A percentile compares a stretch with the other conserved stretches of the same genome.
Evolutionary conservation across 768 basidiomycete species (phyloP).

Genomic region (Neoboletus subvelutipes): DNA sequence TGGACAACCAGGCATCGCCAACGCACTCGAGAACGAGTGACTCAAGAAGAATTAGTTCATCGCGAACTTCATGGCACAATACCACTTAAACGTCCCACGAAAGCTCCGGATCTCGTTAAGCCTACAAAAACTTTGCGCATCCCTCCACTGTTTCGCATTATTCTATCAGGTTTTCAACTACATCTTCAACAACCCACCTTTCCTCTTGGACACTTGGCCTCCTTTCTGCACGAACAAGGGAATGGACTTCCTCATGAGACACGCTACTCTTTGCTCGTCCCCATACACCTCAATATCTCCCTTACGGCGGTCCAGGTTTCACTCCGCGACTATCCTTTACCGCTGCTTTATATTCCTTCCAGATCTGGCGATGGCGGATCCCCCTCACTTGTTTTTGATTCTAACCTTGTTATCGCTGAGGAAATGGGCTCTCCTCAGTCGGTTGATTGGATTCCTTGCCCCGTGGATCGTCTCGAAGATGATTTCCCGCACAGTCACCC

Average conservation of each 20-base stretch:
- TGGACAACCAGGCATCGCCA: slow-evolving; percentile 65
- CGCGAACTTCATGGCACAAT: slow-evolving; percentile 44
- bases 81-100: slow-evolving; percentile 30
- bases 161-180: slow-evolving; percentile 59
- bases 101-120: slow-evolving; percentile 45
- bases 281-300: slow-evolving; percentile 73
- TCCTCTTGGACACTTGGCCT: slow-evolving; percentile 47
- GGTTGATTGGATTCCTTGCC: slow-evolving; percentile 69
- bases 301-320: slow-evolving; percentile 58
- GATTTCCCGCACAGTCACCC: slow-evolving; percentile 50
- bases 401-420: slow-evolving; percentile 83
- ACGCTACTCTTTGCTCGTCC: slow-evolving; percentile 76
- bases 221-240: slow-evolving; percentile 69
- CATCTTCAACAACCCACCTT: slow-evolving; percentile 61
- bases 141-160: slow-evolving; percentile 71
- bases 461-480: slow-evolving; percentile 56
- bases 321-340: slow-evolving; percentile 87
- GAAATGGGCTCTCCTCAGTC: slow-evolving; percentile 72
- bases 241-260: slow-evolving; percentile 66
- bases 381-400: slow-evolving; percentile 62
- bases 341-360: slow-evolving; percentile 71
- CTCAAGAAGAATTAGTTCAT: slow-evolving; percentile 47
- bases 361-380: slow-evolving; percentile 33
- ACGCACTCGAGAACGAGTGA: slow-evolving; percentile 44
- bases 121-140: slow-evolving; percentile 34